Base-by-base conservation (phyloP, 1,284 basidiomycete genomes). In the Rhodotorula sp. region DNA sequence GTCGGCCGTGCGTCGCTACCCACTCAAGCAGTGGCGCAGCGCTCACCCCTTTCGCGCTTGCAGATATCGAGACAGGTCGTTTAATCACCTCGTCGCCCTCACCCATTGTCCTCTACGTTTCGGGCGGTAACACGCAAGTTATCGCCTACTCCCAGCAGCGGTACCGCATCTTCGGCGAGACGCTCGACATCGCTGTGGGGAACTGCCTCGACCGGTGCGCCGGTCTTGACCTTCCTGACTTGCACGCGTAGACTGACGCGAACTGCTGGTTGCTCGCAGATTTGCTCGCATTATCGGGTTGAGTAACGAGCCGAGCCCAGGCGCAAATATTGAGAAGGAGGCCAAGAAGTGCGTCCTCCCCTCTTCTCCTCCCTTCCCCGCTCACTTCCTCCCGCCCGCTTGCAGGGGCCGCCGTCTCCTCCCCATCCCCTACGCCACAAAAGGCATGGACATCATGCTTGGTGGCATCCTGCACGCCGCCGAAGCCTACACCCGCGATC, bases 1-100 rank as follows among this genome's bases (percentile, higher is more conserved):
- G 90, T 99, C 32, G 97, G 97, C 46, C 94, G 94, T 97, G 80
- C 82, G 92, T 87, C 34, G 50, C 46, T 53, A 41, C 34, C 66
- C 53, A 48, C 21, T 41, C 19, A 37, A 2, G 19, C 48, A 37
- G 13, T 21, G n/a, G 25, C 44, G 25, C 37, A 10, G 29, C 13
- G 34, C 41, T 29, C 1, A 15, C 67, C 61, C 1, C 3, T 25
- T 44, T 27, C 53, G 2, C 54, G 13, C 39, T 21, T 32, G 25
- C 81, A 97, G 94, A 99, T 81, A 99, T 99, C 77, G 97, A 99
- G 82, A 99, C 99, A 92, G 97, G 97, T 32, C 87, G 97, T 50
- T 88, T 94, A 76, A 93, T 99, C 76, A 99, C 97, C 0, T 90
- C 90, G 48, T 95, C 97, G 2, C 88, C 89, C 70, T 97, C 98